Evolutionary conservation across 2,329 filamentous ascomycete genomes (phyloP).

Genomic region (Verticillium nubilum): DNA sequence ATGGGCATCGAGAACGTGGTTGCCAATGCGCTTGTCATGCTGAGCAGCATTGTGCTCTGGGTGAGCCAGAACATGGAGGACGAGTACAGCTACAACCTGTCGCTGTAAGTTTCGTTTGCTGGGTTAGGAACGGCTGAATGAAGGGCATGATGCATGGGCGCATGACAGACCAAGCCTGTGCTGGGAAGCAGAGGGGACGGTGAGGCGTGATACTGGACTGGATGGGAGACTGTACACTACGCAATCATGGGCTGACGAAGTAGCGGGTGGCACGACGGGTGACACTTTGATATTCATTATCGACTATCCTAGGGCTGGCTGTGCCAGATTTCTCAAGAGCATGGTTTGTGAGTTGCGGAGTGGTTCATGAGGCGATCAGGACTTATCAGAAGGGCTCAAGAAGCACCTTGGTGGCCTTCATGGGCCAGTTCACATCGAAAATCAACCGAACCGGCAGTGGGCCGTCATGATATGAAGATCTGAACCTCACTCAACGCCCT

Average conservation of each 20-base stretch:
- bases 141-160: neutral
- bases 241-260: neutral
- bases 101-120: constrained; percentile 36
- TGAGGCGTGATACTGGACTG: neutral
- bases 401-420: too few relatives aligned
- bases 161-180: neutral
- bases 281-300: neutral
- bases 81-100: constrained; percentile 64
- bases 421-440: too few relatives aligned
- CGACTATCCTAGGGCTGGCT: neutral
- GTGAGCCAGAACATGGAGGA: constrained; percentile 69
- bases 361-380: too few relatives aligned
- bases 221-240: neutral
- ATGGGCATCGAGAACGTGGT: constrained; percentile 67
- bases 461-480: too few relatives aligned
- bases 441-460: too few relatives aligned
- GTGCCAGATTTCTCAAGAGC: neutral
- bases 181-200: neutral
- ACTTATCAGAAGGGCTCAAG: too few relatives aligned
- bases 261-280: neutral
- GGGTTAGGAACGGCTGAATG: neutral
- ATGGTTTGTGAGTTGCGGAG: neutral
- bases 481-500: too few relatives aligned
- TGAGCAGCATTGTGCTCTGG: constrained; percentile 61
- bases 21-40: constrained; percentile 57